Conservation (phyloP, 1,139 yeast genomes). For the Geotrichum macrosporum region DNA sequence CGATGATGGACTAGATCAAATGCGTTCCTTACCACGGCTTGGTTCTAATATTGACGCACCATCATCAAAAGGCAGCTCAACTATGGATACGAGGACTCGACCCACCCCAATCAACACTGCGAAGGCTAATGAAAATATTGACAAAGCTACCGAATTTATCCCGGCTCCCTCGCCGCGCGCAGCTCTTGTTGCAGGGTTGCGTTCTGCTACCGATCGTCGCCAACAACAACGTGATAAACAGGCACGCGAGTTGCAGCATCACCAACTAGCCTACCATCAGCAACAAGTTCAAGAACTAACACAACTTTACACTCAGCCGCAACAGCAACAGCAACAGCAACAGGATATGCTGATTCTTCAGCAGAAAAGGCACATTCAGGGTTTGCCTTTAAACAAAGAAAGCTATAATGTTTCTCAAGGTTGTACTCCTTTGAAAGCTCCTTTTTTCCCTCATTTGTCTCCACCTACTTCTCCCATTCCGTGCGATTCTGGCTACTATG, state of each 20-base stretch:
- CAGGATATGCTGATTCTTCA: conserved; percentile 10
- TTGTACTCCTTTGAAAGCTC: conserved; percentile 15
- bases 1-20: neutral
- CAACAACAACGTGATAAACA: conserved; percentile 27
- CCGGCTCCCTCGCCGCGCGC: conserved; percentile 29
- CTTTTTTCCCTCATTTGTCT: conserved; percentile 9
- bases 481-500: conserved; percentile 1
- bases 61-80: conserved; percentile 7
- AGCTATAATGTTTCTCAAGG: neutral
- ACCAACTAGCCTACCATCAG: neutral
- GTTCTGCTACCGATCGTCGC: conserved; percentile 37
- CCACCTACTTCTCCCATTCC: conserved; percentile 18
- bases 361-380: conserved; percentile 8
- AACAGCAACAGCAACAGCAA: conserved; percentile 9
- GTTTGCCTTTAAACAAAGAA: conserved; percentile 1
- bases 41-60: conserved; percentile 3
- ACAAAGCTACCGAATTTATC: neutral
- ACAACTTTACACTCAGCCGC: too few species aligned
- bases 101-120: conserved; percentile 12
- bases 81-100: conserved; percentile 2
- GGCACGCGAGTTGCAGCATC: conserved; percentile 8
- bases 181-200: conserved; percentile 34
- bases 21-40: conserved; percentile 4
- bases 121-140: conserved; percentile 8
- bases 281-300: neutral